Evolutionary conservation across 768 basidiomycete species (phyloP), one percentile per base, ranked within the genome.

Genomic region (Russula virescens): DNA sequence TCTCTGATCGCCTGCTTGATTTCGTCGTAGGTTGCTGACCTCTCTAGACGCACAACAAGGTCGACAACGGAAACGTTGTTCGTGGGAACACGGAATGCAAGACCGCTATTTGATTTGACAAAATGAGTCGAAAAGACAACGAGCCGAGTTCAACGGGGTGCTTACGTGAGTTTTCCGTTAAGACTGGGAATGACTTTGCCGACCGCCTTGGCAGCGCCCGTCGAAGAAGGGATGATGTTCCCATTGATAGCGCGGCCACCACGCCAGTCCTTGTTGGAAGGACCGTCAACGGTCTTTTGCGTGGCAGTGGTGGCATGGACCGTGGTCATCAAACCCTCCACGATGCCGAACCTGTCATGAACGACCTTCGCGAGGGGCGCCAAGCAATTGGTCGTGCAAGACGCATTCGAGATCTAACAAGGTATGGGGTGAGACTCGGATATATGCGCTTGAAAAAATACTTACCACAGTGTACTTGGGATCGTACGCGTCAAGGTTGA

Each of bases 211-310:
- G 96, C 96, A 67, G 96, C 96, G 78, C 96, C 96, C 68, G 96
- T 98, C 69, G 95, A 96, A 25, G 95, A 97, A 54, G 96, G 96
- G 74, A 99, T 99, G 80, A 99, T 98, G 85, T 99, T 99, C 81
- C 89, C 90, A 77, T 87, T 89, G 68, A 95, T 94, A 71, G 87
- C 86, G 78, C 96, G 96, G 67, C 94, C 94, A 73, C 94, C 94
- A 74, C 94, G 91, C 94, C 94, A 96, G 80, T 96, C 94, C 81
- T 95, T 98, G 82, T 83, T 73, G 52, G 94, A 96, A 49, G 93
- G 93, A 55, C 93, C 94, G 68, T 97, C 95, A 71, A 94, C 91
- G 64, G 91, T 92, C 84, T 92, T 93, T 76, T 94, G 91, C 62
- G 94, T 96, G 55, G 94, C 94, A 53, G 94, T 97, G 69, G 94